Conservation (phyloP, 176 grass and related monocot species). For the Carex pumila region DNA sequence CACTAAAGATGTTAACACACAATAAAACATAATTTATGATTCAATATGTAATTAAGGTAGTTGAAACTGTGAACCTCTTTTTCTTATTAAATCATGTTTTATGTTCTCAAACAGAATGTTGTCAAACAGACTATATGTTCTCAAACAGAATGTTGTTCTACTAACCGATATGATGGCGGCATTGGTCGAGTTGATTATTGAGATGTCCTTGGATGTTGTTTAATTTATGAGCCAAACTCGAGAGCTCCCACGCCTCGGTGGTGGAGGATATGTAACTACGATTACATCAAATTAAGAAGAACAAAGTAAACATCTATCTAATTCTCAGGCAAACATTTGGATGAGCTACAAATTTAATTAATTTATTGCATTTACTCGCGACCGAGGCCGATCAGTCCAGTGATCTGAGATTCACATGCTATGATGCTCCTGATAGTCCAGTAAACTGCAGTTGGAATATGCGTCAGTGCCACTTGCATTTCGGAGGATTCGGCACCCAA, state of each 20-base stretch:
- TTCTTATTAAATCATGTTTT: no score
- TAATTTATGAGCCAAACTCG: conserved; percentile 43
- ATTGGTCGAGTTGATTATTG: conserved; percentile 24
- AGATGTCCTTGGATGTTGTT: conserved; percentile 35
- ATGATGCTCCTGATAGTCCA: conserved; percentile 35
- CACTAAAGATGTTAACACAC: no score
- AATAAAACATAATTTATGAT: no score
- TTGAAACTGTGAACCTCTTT: no score
- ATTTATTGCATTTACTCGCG: conserved; percentile 28
- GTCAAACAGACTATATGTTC: not conserved
- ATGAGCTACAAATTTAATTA: not conserved
- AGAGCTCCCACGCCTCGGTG: conserved; percentile 44
- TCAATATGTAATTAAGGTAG: no score
- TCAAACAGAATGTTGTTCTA: not conserved
- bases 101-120: not conserved
- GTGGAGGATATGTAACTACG: conserved; percentile 34
- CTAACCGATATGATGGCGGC: conserved; percentile 26
- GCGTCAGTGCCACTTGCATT: conserved; percentile 9
- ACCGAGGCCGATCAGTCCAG: conserved; percentile 24
- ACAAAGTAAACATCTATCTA: not conserved
- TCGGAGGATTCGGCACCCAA: conserved; percentile 15
- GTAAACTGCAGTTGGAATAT: conserved; percentile 43
- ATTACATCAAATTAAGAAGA: not conserved
- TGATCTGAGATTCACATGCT: conserved; percentile 38
- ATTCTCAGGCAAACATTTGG: not conserved